These are phyloP conservation scores for Penicillium parvum DNA, from an alignment of 495 filamentous ascomycete species.

Conservation along the genomic window DNA sequence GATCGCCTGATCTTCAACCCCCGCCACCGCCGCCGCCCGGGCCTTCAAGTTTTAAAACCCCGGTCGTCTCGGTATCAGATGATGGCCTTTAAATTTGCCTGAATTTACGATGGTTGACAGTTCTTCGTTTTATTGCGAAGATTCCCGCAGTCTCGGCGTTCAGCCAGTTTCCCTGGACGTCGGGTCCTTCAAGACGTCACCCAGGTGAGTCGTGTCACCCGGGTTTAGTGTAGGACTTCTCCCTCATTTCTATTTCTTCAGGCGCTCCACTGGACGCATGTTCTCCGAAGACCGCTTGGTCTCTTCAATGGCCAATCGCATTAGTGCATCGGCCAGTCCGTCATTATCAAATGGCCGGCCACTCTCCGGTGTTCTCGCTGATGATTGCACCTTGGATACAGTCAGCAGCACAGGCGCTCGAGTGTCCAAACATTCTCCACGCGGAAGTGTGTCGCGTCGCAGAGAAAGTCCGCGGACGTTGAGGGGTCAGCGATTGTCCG, in stretches of 20 bases:
- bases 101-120: conserved; percentile 9
- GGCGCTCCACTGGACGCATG: conserved; percentile 13
- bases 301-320: conserved; percentile 23
- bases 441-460: conserved; percentile 11
- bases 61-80: no score
- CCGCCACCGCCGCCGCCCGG: no score
- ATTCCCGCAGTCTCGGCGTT: neutral
- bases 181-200: conserved; percentile 6
- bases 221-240: no score
- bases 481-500: conserved; percentile 8
- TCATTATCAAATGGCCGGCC: conserved; percentile 19
- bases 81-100: neutral
- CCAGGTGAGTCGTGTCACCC: conserved; percentile 10
- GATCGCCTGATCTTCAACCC: no score
- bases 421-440: conserved; percentile 10
- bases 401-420: conserved; percentile 19
- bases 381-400: conserved; percentile 22
- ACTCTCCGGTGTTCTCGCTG: conserved; percentile 16
- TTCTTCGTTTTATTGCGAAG: neutral
- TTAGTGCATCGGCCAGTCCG: conserved; percentile 19
- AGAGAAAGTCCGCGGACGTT: conserved; percentile 7
- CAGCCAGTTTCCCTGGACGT: conserved; percentile 1
- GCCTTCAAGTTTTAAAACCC: no score
- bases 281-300: conserved; percentile 16
- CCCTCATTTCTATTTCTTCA: neutral